phyloP scores from a whole-genome alignment of 805 yeast genomes.

The Suhomyces canberraensis region DNA sequence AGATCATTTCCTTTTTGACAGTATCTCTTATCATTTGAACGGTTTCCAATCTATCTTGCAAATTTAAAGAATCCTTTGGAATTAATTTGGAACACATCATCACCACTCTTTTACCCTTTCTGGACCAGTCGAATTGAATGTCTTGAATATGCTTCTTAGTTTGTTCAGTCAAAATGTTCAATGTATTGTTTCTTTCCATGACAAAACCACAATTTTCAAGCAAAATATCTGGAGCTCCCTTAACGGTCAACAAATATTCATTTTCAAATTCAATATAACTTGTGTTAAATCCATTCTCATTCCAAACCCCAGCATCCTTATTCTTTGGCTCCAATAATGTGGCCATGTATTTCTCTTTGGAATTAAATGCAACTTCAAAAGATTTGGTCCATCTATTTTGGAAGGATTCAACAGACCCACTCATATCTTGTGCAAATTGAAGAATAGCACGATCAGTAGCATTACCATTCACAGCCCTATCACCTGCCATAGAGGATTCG shows the following conservation, averaged over 20 bases:
- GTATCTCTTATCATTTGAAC: conserved; percentile 13
- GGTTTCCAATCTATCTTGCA: conserved; percentile 11
- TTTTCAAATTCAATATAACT: conserved; percentile 6
- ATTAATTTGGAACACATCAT: conserved; percentile 24
- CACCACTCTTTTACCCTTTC: conserved; percentile 35
- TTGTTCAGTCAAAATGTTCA: conserved; percentile 14
- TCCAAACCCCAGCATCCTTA: conserved; percentile 8
- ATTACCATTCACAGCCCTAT: conserved; percentile 37
- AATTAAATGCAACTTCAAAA: conserved; percentile 40
- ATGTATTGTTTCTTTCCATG: conserved; percentile 15
- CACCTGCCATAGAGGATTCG: conserved; percentile 24
- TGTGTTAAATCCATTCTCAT: conserved; percentile 10
- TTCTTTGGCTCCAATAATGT: conserved; percentile 21
- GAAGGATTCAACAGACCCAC: conserved; percentile 7
- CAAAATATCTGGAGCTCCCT: conserved; percentile 48
- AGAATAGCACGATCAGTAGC: conserved; percentile 48
- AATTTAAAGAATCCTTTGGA: conserved; percentile 12
- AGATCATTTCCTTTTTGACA: conserved; percentile 17
- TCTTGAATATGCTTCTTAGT: conserved; percentile 17
- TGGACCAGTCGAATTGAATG: conserved; percentile 34
- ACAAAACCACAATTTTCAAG: conserved; percentile 24
- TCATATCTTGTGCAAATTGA: conserved; percentile 27
- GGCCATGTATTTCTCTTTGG: conserved; percentile 46
- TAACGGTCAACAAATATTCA: conserved; percentile 26
- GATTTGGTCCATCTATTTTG: conserved; percentile 19